Evolutionary conservation across 2,329 filamentous ascomycete genomes (phyloP).

Genomic region (Fusarium tjaetaba): DNA sequence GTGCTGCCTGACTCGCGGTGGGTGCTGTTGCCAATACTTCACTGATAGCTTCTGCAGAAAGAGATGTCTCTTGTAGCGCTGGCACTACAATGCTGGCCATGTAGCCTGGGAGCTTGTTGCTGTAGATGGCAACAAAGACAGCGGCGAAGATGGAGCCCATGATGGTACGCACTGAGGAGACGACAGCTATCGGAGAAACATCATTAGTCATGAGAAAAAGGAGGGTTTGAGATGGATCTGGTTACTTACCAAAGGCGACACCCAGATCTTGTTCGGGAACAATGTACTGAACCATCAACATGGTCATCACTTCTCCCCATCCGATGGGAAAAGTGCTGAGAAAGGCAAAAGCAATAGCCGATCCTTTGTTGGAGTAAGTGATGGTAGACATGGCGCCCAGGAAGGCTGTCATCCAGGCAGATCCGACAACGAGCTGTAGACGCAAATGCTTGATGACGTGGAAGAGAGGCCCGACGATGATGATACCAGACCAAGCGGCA

Average conservation of each 20-base stretch:
- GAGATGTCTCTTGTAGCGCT: background rate
- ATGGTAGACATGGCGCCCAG: background rate
- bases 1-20: background rate
- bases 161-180: background rate
- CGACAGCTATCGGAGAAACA: background rate
- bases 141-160: background rate
- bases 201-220: background rate
- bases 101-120: background rate
- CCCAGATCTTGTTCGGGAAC: background rate
- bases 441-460: background rate
- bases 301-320: background rate
- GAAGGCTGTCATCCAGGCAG: background rate
- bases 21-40: background rate
- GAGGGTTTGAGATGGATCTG: rapidly evolving
- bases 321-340: background rate
- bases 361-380: background rate
- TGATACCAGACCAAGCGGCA: background rate
- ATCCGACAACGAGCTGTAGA: background rate
- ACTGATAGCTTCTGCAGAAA: background rate
- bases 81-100: background rate
- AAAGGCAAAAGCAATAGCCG: background rate
- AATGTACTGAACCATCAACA: background rate
- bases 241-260: background rate
- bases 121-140: background rate
- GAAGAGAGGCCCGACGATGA: background rate